phyloP scores from a whole-genome alignment of 2,329 filamentous ascomycete species.

The Aspergillus sp. region DNA sequence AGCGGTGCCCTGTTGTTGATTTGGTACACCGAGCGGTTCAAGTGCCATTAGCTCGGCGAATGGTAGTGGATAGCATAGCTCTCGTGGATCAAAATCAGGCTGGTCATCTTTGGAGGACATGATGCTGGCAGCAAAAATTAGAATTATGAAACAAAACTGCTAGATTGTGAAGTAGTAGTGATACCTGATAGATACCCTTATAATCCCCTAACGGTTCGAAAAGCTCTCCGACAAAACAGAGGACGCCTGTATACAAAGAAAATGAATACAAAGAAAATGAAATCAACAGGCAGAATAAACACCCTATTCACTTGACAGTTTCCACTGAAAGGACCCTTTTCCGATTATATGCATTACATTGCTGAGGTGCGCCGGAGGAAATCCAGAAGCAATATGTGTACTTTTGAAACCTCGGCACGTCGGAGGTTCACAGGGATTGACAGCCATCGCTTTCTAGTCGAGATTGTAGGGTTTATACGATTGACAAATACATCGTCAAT shows the following conservation, averaged over 20 bases:
- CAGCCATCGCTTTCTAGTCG: neutral
- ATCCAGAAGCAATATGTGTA: neutral
- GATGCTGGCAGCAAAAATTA: neutral
- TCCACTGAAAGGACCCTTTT: neutral
- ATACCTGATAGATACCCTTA: no score
- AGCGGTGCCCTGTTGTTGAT: conserved; percentile 3
- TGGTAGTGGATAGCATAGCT: conserved; percentile 11
- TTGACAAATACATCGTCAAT: no score
- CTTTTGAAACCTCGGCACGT: neutral
- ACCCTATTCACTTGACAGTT: neutral
- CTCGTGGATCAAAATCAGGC: conserved; percentile 4
- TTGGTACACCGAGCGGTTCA: conserved; percentile 15
- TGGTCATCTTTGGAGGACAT: conserved; percentile 12
- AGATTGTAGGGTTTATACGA: no score
- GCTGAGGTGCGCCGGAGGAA: neutral
- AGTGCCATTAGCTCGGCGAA: conserved; percentile 28
- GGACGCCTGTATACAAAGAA: neutral
- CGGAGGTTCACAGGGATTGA: neutral
- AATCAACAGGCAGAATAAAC: neutral
- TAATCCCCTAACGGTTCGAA: no score
- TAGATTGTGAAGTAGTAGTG: neutral
- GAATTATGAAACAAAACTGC: neutral
- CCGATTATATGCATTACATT: neutral
- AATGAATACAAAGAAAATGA: neutral
- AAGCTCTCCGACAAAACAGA: no score